Percentiles rank a stretch among this genome's conserved stretches.
These are phyloP conservation scores for Colletotrichum salicis DNA, from an alignment of 2,329 filamentous ascomycete genomes.

Conservation along the genomic window DNA sequence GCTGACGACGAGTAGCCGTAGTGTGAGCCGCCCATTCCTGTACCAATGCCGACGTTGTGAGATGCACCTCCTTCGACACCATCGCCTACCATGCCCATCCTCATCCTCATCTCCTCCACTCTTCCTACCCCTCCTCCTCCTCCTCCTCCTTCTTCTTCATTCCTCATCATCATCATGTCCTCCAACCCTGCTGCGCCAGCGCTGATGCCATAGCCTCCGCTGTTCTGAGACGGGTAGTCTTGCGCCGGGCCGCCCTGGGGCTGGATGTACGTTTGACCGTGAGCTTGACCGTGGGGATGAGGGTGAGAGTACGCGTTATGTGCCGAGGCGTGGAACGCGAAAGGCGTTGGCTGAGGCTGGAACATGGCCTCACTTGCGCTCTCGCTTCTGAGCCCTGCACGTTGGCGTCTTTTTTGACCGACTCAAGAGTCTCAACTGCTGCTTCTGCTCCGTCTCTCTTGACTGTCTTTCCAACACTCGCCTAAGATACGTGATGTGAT, in stretches of 20 bases:
- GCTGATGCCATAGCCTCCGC: constrained; percentile 2
- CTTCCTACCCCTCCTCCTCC: background rate
- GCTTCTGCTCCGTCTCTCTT: background rate
- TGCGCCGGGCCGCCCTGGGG: background rate
- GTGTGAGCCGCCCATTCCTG: background rate
- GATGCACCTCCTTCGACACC: background rate
- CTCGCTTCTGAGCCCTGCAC: constrained; percentile 5
- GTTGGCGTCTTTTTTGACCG: background rate
- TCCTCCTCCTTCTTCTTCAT: background rate
- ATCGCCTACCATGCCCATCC: background rate
- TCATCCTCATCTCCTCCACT: background rate
- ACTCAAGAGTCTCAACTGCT: background rate
- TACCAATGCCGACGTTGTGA: background rate
- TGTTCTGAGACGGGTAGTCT: background rate
- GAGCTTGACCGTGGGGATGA: background rate
- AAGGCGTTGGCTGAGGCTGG: constrained; percentile 63
- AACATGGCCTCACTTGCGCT: constrained; percentile 55
- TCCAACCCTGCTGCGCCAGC: background rate
- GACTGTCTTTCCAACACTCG: background rate
- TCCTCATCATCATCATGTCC: background rate
- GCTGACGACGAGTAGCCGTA: constrained; percentile 17
- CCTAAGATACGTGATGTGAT: background rate
- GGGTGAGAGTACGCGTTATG: constrained; percentile 9
- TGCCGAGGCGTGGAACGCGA: constrained; percentile 47
- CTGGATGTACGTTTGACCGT: background rate